phyloP scores from a whole-genome alignment of 306 rosid species.

The Quercus gilva region DNA sequence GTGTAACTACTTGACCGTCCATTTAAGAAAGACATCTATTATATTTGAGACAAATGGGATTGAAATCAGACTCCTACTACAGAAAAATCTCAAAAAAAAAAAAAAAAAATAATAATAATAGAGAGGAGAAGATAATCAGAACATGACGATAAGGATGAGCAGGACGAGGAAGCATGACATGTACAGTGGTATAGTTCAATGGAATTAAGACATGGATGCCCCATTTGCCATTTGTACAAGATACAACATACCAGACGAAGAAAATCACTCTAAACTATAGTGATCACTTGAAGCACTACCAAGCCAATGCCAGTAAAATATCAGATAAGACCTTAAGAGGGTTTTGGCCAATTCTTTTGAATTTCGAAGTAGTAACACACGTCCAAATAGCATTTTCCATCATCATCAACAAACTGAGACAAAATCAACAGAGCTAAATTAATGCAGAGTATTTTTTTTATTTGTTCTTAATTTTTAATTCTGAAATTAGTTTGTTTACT shows the following conservation, averaged over 20 bases:
- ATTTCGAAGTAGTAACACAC: slow-evolving; percentile 73
- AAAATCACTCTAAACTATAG: neutral
- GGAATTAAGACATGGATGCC: slow-evolving; percentile 33
- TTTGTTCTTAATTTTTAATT: neutral
- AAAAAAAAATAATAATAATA: neutral
- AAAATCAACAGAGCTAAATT: neutral
- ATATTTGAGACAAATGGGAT: neutral
- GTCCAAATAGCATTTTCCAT: slow-evolving; percentile 83
- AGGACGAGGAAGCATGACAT: neutral
- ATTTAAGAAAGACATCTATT: neutral
- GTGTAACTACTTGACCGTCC: neutral
- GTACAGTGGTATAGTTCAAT: neutral
- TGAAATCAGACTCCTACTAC: neutral
- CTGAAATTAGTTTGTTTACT: neutral
- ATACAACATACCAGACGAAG: slow-evolving; percentile 34
- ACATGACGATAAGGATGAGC: too few relatives aligned
- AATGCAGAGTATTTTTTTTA: neutral
- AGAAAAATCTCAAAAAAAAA: neutral
- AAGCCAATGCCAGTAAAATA: slow-evolving; percentile 7
- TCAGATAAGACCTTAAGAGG: slow-evolving; percentile 26
- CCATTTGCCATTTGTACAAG: slow-evolving; percentile 25
- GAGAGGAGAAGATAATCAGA: neutral
- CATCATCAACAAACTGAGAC: slow-evolving; percentile 86
- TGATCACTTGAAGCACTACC: slow-evolving; percentile 5
- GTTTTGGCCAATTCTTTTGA: slow-evolving; percentile 72